Base-by-base conservation (phyloP, 148 eudicot species). In the Fallopia convolvulus region DNA sequence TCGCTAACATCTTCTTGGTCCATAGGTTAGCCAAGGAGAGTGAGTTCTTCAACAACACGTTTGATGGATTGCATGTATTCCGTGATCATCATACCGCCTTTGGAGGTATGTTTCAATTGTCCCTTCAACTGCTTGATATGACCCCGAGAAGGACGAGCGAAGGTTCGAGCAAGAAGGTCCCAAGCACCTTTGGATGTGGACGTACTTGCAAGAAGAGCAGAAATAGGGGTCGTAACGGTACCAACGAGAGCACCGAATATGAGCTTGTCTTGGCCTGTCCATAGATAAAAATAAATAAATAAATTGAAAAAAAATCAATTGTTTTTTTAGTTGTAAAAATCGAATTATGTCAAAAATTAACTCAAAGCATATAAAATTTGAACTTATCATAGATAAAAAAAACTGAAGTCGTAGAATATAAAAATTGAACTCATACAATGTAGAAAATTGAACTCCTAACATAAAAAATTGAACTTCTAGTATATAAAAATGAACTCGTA, bases 111-210 rank as follows among this genome's bases (percentile, higher is more conserved):
- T 0, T 4, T 1, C 8, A 79, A 56, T 15, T 49, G 47, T 5
- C 40, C 49, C 7, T 77, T 77, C 3, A 77, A 60, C 40, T 79
- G 76, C 4, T 48, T 52, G 20, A 79, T 79, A 30, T 79, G 81
- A 0, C 81, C 81, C 2, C 58, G 71, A 9, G 76, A 36, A 0
- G 76, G 71, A 6, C 17, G 44, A 0, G 52, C 75, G 39, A 8
- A 78, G 8, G 75, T 70, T 7, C 5, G 13, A 3, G 18, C 30
- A 4, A 79, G 81, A 6, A 44, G 36, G 4, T 55, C 65, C 72
- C 77, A 79, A 0, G 39, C 12, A 0, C 8, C 58, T 3, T 46
- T 12, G 1, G 60, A 12, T 1, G 81, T 56, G 0, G 9, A 2
- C 3, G 77, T 52, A 4, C 18, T 39, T 13, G 49, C 6, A 3